Evolutionary conservation across 495 filamentous ascomycete species (phyloP).

Genomic region (Hypoxylon lenormandii): DNA sequence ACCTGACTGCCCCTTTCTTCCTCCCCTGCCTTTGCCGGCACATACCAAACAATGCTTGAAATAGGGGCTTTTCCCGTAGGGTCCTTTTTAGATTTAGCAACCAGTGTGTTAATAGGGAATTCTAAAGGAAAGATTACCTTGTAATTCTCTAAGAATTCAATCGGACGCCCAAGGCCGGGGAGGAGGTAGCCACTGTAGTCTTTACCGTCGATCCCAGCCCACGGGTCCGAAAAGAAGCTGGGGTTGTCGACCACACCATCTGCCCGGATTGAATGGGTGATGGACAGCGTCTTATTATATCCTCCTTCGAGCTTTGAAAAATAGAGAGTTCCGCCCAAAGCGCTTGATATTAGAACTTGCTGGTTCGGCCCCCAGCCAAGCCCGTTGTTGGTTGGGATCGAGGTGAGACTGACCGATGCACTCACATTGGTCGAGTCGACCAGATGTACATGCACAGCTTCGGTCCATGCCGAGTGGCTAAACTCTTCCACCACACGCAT

Average conservation of each 20-base stretch:
- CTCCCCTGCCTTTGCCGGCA: conserved; percentile 43
- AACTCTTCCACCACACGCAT: conserved; percentile 60
- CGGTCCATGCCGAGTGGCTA: conserved; percentile 51
- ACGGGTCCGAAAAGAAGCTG: conserved; percentile 65
- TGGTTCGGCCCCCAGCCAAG: conserved; percentile 64
- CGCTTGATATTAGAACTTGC: conserved; percentile 64
- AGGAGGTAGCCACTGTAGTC: conserved; percentile 70
- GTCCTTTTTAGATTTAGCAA: conserved; percentile 34
- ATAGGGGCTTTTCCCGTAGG: conserved; percentile 57
- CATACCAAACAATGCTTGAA: conserved; percentile 60
- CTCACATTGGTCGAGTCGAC: conserved; percentile 51
- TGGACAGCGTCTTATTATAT: conserved; percentile 53
- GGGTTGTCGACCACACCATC: conserved; percentile 69
- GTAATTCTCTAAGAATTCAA: conserved; percentile 51
- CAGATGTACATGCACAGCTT: conserved; percentile 47
- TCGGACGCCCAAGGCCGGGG: conserved; percentile 60
- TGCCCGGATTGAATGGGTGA: conserved; percentile 59
- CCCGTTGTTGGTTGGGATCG: conserved; percentile 68
- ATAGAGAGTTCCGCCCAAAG: conserved; percentile 48
- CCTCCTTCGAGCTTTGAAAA: conserved; percentile 30
- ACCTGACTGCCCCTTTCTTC: conserved; percentile 51
- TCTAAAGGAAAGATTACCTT: neutral
- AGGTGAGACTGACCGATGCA: conserved; percentile 58
- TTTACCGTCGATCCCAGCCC: conserved; percentile 66
- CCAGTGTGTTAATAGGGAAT: no score